phyloP scores from a whole-genome alignment of 495 filamentous ascomycete genomes.

The Staphylotrichum longicolle region DNA sequence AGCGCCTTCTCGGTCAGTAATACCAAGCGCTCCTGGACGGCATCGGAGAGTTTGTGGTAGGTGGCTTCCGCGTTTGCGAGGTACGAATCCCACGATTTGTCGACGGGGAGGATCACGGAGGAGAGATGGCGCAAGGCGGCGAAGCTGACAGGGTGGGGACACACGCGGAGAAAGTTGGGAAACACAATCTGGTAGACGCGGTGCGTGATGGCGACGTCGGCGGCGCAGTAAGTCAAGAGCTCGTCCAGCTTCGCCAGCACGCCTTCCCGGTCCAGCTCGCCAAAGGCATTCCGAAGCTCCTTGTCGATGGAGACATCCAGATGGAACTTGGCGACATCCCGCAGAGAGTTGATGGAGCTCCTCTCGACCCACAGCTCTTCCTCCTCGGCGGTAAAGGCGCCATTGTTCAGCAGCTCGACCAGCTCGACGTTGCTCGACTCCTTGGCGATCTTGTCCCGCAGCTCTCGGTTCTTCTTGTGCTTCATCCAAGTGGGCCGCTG shows the following conservation, averaged over 20 bases:
- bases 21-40: conserved; percentile 68
- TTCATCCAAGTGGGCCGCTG: conserved; percentile 97
- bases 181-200: conserved; percentile 90
- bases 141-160: conserved; percentile 97
- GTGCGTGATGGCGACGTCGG: conserved; percentile 90
- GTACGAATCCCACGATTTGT: conserved; percentile 84
- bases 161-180: conserved; percentile 78
- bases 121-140: conserved; percentile 89
- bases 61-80: conserved; percentile 76
- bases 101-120: conserved; percentile 85
- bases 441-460: conserved; percentile 74
- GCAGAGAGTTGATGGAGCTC: conserved; percentile 91
- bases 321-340: conserved; percentile 96
- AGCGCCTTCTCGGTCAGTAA: conserved; percentile 73
- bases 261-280: conserved; percentile 69
- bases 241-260: conserved; percentile 70
- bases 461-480: conserved; percentile 81
- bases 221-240: conserved; percentile 91
- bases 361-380: conserved; percentile 94
- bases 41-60: conserved; percentile 72
- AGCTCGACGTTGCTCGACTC: conserved; percentile 70
- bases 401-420: conserved; percentile 64
- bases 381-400: conserved; percentile 69
- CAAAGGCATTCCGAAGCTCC: conserved; percentile 79
- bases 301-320: conserved; percentile 92